A percentile compares a stretch with the other conserved stretches of the same genome.
phyloP scores from a whole-genome alignment of 345 rosid genomes.

The Carallia pectinifolia region DNA sequence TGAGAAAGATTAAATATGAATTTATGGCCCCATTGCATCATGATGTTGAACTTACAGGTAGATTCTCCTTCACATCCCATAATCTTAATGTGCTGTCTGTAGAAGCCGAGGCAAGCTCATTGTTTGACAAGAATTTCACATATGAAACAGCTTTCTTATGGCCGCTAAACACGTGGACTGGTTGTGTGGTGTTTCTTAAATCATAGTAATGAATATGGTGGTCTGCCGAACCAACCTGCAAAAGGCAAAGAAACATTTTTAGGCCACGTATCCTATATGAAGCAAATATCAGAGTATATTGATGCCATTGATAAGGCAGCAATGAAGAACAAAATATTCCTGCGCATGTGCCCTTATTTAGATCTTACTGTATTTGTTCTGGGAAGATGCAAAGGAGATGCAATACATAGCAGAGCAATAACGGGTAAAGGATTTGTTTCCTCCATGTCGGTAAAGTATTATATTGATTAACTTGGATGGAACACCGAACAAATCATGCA shows the following conservation, averaged over 20 bases:
- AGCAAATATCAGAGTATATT: background rate
- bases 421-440: background rate
- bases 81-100: constrained; percentile 91
- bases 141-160: constrained; percentile 93
- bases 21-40: background rate
- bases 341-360: too few relatives aligned
- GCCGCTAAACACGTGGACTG: constrained; percentile 87
- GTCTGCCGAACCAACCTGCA: constrained; percentile 97
- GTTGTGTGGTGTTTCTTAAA: constrained; percentile 78
- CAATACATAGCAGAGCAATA: background rate
- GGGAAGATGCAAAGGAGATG: background rate
- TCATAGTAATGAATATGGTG: constrained; percentile 92
- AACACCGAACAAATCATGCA: background rate
- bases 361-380: background rate
- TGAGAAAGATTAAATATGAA: too few relatives aligned
- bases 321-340: background rate
- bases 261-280: background rate
- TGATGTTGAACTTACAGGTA: constrained; percentile 53
- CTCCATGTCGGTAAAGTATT: background rate
- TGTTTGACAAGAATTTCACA: constrained; percentile 86
- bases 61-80: constrained; percentile 93
- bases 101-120: constrained; percentile 97
- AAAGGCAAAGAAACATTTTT: background rate
- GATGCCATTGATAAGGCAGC: background rate
- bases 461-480: background rate